These are phyloP conservation scores for Tympanopsis confertula DNA, from an alignment of 2,329 filamentous ascomycete species.

Conservation along the genomic window DNA sequence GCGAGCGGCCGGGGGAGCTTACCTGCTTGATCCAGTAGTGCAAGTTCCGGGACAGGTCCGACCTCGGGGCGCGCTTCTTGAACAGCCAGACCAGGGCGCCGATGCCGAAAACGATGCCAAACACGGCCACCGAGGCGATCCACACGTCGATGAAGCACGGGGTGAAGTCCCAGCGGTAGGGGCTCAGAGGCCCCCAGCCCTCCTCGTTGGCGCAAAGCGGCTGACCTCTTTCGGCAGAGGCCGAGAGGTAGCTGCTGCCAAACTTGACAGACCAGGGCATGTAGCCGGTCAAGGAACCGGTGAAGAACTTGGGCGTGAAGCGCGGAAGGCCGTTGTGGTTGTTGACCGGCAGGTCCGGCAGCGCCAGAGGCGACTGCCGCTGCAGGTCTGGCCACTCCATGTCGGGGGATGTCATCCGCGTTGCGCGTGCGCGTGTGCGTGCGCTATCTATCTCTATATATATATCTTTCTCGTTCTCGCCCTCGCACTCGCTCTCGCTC, in stretches of 20 bases:
- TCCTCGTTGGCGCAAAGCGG: constrained; percentile 79
- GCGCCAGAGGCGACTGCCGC: background rate
- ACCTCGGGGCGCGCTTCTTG: constrained; percentile 48
- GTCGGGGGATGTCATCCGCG: no score
- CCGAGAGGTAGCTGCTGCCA: constrained; percentile 47
- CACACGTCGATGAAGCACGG: constrained; percentile 94
- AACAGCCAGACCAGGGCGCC: constrained; percentile 72
- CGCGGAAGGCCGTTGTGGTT: constrained; percentile 20
- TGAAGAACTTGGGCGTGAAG: constrained; percentile 33
- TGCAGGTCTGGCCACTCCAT: background rate
- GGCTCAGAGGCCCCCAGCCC: constrained; percentile 90
- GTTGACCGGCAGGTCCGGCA: constrained; percentile 23
- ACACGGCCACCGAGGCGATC: constrained; percentile 66
- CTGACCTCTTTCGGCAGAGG: constrained; percentile 40
- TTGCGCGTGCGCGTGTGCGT: no score
- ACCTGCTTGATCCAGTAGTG: constrained; percentile 92
- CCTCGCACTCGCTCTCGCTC: background rate
- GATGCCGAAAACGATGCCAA: constrained; percentile 67
- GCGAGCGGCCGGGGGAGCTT: constrained; percentile 15
- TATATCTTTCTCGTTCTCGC: background rate
- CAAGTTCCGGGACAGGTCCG: constrained; percentile 68
- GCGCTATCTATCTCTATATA: no score
- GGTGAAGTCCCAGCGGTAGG: constrained; percentile 81
- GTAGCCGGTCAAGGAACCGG: constrained; percentile 51
- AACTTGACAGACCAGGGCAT: constrained; percentile 33